Conservation (phyloP, 306 rosid species). For the Trifolium subterraneum region DNA sequence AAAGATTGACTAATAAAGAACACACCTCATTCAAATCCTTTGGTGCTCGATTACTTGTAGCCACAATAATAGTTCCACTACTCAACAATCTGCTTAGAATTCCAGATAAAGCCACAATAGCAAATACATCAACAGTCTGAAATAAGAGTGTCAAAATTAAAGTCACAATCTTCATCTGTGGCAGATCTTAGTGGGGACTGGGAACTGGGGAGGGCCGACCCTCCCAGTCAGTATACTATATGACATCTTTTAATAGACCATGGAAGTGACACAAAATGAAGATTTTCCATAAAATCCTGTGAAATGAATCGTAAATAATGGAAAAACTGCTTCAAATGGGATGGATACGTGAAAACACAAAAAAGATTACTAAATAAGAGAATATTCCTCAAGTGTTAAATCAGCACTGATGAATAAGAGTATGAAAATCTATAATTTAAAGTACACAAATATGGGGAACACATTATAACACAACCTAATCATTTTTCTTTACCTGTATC, state of each 20-base stretch:
- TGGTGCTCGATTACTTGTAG: conserved; percentile 97
- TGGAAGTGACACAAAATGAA: conserved; percentile 30
- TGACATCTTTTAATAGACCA: background rate
- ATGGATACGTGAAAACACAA: conserved; percentile 11
- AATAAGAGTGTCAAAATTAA: conserved; percentile 52
- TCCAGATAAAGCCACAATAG: conserved; percentile 99
- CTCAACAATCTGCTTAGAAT: conserved; percentile 90
- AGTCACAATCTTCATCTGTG: conserved; percentile 32
- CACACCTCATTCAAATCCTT: conserved; percentile 83
- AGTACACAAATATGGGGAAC: conserved; percentile 10
- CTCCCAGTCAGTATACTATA: no score
- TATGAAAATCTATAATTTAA: background rate
- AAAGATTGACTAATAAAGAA: conserved; percentile 26
- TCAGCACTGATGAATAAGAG: conserved; percentile 10
- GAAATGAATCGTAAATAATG: conserved; percentile 37
- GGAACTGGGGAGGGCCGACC: no score
- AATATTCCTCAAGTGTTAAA: conserved; percentile 21
- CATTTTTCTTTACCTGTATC: conserved; percentile 71
- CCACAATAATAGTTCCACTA: conserved; percentile 90
- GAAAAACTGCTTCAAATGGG: conserved; percentile 31
- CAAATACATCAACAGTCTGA: conserved; percentile 99
- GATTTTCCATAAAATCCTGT: conserved; percentile 22
- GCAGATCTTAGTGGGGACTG: no score
- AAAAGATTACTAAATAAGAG: conserved; percentile 17
- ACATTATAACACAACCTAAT: conserved; percentile 15